Percentiles rank a stretch among this genome's conserved stretches.
These are phyloP conservation scores for Xenosphaeropsis pyriputrescens DNA, from an alignment of 2,329 filamentous ascomycete species.

Conservation along the genomic window DNA sequence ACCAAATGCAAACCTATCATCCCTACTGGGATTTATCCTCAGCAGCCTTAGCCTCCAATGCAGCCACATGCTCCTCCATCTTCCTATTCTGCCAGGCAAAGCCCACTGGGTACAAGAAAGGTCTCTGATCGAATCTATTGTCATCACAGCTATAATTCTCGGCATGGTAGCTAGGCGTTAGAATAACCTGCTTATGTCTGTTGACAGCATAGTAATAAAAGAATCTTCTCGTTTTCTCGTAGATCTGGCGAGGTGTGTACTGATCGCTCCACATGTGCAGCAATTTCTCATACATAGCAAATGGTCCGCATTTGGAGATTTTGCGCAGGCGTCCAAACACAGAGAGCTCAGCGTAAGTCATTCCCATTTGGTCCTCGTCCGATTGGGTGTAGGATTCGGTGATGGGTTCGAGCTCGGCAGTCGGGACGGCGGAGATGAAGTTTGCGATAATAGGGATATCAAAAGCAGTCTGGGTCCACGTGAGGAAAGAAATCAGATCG, in stretches of 20 bases:
- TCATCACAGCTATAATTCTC: neutral
- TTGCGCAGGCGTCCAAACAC: conserved; percentile 25
- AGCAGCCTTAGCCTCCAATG: no score
- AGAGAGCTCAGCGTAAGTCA: conserved; percentile 29
- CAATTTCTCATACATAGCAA: conserved; percentile 27
- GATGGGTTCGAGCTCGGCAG: neutral
- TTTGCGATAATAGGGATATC: no score
- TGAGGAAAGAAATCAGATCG: no score
- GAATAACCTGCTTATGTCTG: conserved; percentile 42
- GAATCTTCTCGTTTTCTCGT: conserved; percentile 27
- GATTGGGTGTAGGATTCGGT: conserved; percentile 20
- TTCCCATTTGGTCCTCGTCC: conserved; percentile 31
- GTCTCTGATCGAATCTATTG: neutral
- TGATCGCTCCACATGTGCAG: conserved; percentile 26
- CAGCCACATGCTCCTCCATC: no score
- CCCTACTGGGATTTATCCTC: no score
- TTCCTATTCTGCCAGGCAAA: no score
- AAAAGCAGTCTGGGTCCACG: no score
- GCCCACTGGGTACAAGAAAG: neutral
- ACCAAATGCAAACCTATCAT: no score
- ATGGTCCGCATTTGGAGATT: conserved; percentile 28
- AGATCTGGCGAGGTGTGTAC: conserved; percentile 23
- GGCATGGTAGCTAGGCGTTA: neutral
- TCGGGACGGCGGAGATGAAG: no score
- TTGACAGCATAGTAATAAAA: conserved; percentile 45